Percentiles rank a stretch among this genome's conserved stretches.
Conservation (phyloP, 495 filamentous ascomycete genomes). For the Lentithecium fluviatile region DNA sequence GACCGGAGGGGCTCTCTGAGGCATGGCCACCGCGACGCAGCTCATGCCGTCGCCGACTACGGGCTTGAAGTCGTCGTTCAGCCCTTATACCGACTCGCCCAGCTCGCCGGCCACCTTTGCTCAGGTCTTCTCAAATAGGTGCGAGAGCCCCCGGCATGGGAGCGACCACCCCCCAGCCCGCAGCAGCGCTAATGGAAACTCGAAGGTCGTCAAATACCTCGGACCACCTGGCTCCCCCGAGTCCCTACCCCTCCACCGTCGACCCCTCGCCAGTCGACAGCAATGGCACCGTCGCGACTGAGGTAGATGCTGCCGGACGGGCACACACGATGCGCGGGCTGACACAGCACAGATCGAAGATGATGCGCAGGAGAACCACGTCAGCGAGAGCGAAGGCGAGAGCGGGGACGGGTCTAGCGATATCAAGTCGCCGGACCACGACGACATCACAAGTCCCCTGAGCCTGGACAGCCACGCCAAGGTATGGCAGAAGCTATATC, state of each 20-base stretch:
- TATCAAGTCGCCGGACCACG: constrained; percentile 41
- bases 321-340: not conserved
- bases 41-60: constrained; percentile 45
- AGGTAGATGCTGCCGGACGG: constrained; percentile 52
- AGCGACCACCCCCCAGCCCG: not conserved
- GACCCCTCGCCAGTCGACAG: constrained; percentile 77
- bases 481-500: constrained; percentile 21
- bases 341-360: constrained; percentile 60
- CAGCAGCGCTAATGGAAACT: constrained; percentile 24
- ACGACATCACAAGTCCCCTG: constrained; percentile 40
- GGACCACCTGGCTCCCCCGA: constrained; percentile 35
- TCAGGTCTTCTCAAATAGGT: constrained; percentile 52
- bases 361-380: constrained; percentile 52
- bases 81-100: constrained; percentile 58
- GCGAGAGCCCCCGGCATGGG: constrained; percentile 27
- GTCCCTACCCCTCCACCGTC: constrained; percentile 48
- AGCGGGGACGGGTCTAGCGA: constrained; percentile 39
- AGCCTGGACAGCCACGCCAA: constrained; percentile 36
- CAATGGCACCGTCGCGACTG: constrained; percentile 55
- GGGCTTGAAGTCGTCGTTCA: constrained; percentile 57
- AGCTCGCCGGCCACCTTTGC: constrained; percentile 55
- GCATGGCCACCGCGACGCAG: constrained; percentile 37
- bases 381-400: constrained; percentile 30
- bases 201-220: constrained; percentile 39
- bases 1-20: not conserved